Base-by-base conservation (phyloP, 441 rosid species). In the Pelargonium cotyledonis region DNA sequence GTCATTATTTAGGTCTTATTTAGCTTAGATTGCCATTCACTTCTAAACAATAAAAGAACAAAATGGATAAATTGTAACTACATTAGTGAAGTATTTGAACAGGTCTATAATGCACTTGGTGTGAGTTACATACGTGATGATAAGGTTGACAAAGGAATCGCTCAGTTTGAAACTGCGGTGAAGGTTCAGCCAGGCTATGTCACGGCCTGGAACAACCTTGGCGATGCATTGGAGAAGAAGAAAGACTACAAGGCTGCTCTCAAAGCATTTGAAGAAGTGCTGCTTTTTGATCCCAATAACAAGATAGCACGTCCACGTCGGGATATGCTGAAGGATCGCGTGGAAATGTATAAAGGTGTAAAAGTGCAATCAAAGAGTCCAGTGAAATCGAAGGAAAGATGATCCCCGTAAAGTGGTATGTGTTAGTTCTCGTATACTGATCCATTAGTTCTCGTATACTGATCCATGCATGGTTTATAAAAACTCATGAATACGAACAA, bases 121-220 rank as follows among this genome's bases (percentile, higher is more conserved):
- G 99, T 94, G 26, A 85, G 86, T 76, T 91, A 91, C 63, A 68
- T 77, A 18, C 89, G 88, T 38, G 92, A 94, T 38, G 96, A 84
- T 66, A 94, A 91, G 73, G 83, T 89, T 2, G 99, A 94, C 53
- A 94, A 87, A 80, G 99, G 96, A 63, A 89, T 89, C 41, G 73
- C 74, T 49, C 95, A 91, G 75, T 88, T 94, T 63, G 96, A 89
- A 80, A 84, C 80, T 38, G 96, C 97, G 1, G 96, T 91, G 79
- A 88, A 89, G 84, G 72, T 91, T 67, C 97, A 91, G 67, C 97
- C 97, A 0, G 96, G 97, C 61, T 94, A 94, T 65, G 97, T 91
- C 63, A 91, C 94, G 8, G 99, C 97, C 41, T 94, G 97, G 99
- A 94, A 91, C 87, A 91, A 94, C 84, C 97, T 94, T 26, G 99